Base-by-base conservation (phyloP, 139 green algal species). In the Micractinium sp. region DNA sequence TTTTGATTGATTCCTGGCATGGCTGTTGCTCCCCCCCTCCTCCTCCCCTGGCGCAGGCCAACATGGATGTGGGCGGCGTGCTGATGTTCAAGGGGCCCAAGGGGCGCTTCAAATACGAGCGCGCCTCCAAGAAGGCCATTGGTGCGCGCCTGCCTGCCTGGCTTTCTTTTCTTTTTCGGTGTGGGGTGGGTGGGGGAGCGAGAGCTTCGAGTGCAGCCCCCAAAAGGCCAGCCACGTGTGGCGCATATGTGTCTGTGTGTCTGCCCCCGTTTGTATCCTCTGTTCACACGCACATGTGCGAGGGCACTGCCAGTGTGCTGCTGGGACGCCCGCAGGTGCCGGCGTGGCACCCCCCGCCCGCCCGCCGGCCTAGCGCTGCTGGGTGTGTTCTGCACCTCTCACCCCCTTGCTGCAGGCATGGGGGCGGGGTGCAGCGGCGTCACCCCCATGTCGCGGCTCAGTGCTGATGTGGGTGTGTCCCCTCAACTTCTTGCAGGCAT, bases 31-130 rank as follows among this genome's bases (percentile, higher is more conserved):
- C n/a, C 23, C 36, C 36, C 36, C 76, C 23, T 36, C 25, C 53
- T 27, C 0, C 27, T 5, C 79, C 31, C 29, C 13, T 13, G n/a
- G 27, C 20, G 31, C 81, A 74, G 81, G 56, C 47, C 7, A 33
- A 1, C 36, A 18, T 99, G 89, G 35, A 94, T 15, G 86, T 98
- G 13, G 96, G 97, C 15, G 89, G 97, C 75, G 93, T 76, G 22
- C 91, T 99, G 88, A 85, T 93, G 9, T 97, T 99, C 93, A 97
- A 97, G 88, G 97, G 97, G 0, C 97, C 97, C 31, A 98, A 97
- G 87, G 97, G 96, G 1, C 88, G 92, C 20, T 97, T 98, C 67
- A 78, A 90, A 29, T 98, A 98, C 91, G 87, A 88, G 47, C 88
- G 88, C 23, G 96, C 96, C 93, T 95, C 94, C 91, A 95, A 96